Conservation (phyloP, 345 rosid species). For the Sonneratia caseolaris region DNA sequence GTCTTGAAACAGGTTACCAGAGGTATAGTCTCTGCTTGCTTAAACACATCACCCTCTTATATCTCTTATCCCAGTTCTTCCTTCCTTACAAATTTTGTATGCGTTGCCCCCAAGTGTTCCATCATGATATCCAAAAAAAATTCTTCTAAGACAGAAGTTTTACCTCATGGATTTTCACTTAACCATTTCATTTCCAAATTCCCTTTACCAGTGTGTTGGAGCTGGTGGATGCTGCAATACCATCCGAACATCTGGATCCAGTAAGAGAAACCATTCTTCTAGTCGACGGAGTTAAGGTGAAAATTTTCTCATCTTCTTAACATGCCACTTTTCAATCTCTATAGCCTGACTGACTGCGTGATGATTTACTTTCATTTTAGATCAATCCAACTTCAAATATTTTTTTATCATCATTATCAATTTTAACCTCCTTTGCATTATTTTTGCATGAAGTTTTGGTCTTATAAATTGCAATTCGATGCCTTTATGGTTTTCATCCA, state of each 20-base stretch:
- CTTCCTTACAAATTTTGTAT: neutral
- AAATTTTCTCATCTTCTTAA: conserved; percentile 6
- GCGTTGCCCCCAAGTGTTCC: neutral
- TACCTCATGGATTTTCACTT: neutral
- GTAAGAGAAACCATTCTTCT: conserved; percentile 55
- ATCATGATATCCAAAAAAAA: neutral
- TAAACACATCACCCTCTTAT: neutral
- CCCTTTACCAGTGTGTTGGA: conserved; percentile 53
- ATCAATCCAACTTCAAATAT: neutral
- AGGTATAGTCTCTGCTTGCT: conserved; percentile 34
- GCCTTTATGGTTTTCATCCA: neutral
- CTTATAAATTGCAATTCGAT: neutral
- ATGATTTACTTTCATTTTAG: neutral
- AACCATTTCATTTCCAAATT: neutral
- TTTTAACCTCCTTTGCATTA: neutral
- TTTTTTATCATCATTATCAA: neutral
- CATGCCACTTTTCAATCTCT: neutral
- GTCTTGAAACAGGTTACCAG: conserved; percentile 69
- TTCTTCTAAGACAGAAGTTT: neutral
- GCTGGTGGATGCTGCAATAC: conserved; percentile 93
- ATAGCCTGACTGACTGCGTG: neutral
- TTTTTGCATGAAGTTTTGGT: neutral
- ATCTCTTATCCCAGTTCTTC: neutral
- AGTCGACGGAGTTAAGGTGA: conserved; percentile 80
- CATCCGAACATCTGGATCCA: conserved; percentile 58